Conservation (phyloP, 495 filamentous ascomycete genomes). For the Penicillium subrubescens region DNA sequence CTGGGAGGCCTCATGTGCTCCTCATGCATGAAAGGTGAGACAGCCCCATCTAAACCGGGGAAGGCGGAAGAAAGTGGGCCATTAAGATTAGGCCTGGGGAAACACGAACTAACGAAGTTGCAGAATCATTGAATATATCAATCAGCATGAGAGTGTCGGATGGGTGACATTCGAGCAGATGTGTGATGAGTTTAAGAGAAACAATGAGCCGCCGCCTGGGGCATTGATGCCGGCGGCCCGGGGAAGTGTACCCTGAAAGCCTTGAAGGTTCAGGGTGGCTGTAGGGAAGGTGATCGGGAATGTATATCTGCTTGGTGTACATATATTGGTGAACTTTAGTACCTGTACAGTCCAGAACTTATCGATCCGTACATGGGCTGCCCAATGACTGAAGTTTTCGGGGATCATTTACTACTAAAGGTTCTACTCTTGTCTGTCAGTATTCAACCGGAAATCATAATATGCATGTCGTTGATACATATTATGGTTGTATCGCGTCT, state of each 20-base stretch:
- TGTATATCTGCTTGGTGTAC: not conserved
- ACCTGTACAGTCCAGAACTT: too few relatives aligned
- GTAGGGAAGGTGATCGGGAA: not conserved
- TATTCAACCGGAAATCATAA: not conserved
- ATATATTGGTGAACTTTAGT: too few relatives aligned
- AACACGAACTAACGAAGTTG: not conserved
- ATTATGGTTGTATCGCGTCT: not conserved
- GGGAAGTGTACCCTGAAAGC: too few relatives aligned
- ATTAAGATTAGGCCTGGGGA: not conserved
- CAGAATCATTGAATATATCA: constrained; percentile 71
- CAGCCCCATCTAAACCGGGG: too few relatives aligned
- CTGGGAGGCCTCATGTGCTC: constrained; percentile 65
- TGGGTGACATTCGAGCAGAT: constrained; percentile 75
- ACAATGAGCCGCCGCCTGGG: constrained; percentile 65
- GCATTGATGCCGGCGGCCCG: constrained; percentile 64
- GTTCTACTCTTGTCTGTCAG: not conserved
- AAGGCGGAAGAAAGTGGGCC: not conserved
- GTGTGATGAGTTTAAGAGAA: constrained; percentile 68
- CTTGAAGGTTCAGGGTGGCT: too few relatives aligned
- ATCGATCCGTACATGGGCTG: not conserved
- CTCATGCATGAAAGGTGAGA: constrained; percentile 64
- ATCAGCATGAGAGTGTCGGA: constrained; percentile 72
- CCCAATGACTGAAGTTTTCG: not conserved
- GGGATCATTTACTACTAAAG: not conserved
- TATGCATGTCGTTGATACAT: not conserved